A percentile compares a stretch with the other conserved stretches of the same genome.
Evolutionary conservation across 2,329 filamentous ascomycete genomes (phyloP).

Genomic region (Diaporthe batatas): DNA sequence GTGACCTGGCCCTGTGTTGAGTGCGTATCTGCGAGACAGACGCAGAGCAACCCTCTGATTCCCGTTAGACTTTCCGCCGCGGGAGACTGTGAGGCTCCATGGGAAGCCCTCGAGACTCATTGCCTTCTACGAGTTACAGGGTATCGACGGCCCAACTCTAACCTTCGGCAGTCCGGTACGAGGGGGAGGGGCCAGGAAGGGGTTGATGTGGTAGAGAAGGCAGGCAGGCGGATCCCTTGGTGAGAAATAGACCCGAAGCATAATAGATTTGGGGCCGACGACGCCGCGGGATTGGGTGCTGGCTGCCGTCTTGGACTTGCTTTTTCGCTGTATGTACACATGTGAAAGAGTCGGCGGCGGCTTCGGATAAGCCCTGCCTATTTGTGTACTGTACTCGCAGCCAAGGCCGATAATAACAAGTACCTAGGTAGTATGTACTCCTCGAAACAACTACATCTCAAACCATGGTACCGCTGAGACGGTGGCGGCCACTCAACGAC

Average conservation of each 20-base stretch:
- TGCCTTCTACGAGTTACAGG: slow-evolving; percentile 5
- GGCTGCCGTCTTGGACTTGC: slow-evolving; percentile 4
- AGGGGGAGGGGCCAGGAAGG: neutral
- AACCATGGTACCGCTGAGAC: slow-evolving; percentile 11
- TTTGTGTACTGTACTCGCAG: neutral
- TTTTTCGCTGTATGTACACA: neutral
- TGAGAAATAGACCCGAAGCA: slow-evolving; percentile 14
- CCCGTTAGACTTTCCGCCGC: slow-evolving; percentile 23
- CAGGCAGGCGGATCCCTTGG: slow-evolving; percentile 5
- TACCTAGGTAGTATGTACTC: neutral
- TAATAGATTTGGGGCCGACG: slow-evolving; percentile 27
- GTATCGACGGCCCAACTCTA: slow-evolving; percentile 21
- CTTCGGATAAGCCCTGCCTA: slow-evolving; percentile 16
- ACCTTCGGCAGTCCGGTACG: neutral
- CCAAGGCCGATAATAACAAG: neutral
- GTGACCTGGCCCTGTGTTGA: slow-evolving; percentile 10
- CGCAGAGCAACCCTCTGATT: slow-evolving; percentile 20
- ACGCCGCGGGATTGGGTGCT: slow-evolving; percentile 14
- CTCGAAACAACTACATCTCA: neutral
- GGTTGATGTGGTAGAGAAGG: neutral
- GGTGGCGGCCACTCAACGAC: neutral
- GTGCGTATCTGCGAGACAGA: neutral
- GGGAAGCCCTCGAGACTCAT: neutral
- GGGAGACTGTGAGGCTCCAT: slow-evolving; percentile 14
- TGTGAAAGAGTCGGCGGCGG: slow-evolving; percentile 25